Conservation (phyloP, 2,329 filamentous ascomycete genomes). For the Talaromyces piceae region DNA sequence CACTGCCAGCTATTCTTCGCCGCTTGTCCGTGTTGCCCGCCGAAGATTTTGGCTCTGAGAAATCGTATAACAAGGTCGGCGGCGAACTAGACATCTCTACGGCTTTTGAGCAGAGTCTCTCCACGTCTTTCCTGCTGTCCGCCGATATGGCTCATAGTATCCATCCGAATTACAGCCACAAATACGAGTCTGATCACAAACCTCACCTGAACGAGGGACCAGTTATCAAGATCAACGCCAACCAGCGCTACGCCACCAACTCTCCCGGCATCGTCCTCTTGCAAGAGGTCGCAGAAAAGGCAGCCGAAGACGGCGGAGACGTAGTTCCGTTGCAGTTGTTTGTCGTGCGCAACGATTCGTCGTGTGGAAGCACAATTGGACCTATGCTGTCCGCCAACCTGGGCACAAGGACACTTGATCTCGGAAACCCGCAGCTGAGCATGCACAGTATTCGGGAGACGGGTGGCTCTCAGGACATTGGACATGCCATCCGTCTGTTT, state of each 20-base stretch:
- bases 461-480: constrained; percentile 78
- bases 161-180: constrained; percentile 86
- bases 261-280: constrained; percentile 88
- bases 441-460: constrained; percentile 98
- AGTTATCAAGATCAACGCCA: constrained; percentile 97
- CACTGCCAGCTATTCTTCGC: constrained; percentile 78
- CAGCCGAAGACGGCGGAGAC: constrained; percentile 46
- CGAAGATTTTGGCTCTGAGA: constrained; percentile 48
- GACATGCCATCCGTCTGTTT: constrained; percentile 78
- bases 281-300: constrained; percentile 71
- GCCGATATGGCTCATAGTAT: constrained; percentile 97
- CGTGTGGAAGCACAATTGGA: constrained; percentile 92
- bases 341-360: constrained; percentile 90
- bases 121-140: constrained; percentile 86
- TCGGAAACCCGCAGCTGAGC: constrained; percentile 88
- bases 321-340: constrained; percentile 89
- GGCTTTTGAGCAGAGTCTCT: constrained; percentile 86
- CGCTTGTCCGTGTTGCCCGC: constrained; percentile 74
- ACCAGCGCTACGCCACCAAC: constrained; percentile 94
- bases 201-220: constrained; percentile 95
- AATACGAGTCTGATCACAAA: constrained; percentile 85
- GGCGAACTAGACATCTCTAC: constrained; percentile 60
- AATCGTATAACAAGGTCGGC: constrained; percentile 55
- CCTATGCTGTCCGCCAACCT: constrained; percentile 88
- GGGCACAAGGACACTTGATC: constrained; percentile 79